Conservation (phyloP, 139 green algal genomes). For the Tetraselmis chui region DNA sequence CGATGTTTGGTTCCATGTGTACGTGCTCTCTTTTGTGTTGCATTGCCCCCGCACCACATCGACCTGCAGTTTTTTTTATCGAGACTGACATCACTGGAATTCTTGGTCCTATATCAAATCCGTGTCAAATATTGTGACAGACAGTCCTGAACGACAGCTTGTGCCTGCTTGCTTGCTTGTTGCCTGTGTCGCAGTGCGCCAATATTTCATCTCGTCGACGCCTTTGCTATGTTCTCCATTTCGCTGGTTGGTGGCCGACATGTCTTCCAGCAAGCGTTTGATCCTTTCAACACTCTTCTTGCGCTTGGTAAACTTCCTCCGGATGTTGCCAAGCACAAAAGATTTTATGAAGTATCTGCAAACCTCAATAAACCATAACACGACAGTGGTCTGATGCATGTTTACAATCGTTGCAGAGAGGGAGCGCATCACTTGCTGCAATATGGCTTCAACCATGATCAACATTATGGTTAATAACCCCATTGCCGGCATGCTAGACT, state of each 20-base stretch:
- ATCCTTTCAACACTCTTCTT: constrained; percentile 42
- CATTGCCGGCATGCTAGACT: constrained; percentile 49
- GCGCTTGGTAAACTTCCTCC: constrained; percentile 60
- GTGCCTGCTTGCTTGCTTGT: too few species aligned
- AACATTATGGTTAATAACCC: constrained; percentile 61
- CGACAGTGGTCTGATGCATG: not conserved
- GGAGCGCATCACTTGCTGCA: constrained; percentile 67
- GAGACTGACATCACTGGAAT: too few species aligned
- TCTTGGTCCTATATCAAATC: too few species aligned
- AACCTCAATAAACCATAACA: not conserved
- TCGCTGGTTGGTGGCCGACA: constrained; percentile 74
- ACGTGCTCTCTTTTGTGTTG: not conserved
- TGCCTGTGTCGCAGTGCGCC: constrained; percentile 86
- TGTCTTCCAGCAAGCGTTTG: constrained; percentile 65
- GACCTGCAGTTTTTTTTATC: too few species aligned
- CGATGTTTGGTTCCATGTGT: not conserved
- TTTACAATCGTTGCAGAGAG: constrained; percentile 45
- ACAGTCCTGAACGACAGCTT: too few species aligned
- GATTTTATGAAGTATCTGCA: too few species aligned
- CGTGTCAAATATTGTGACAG: too few species aligned
- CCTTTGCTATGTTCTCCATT: constrained; percentile 84
- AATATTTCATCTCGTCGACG: constrained; percentile 93
- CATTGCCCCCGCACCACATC: not conserved
- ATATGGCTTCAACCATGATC: constrained; percentile 81
- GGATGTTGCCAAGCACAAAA: too few species aligned